These are phyloP conservation scores for Dichotomopilus funicola DNA, from an alignment of 2,329 filamentous ascomycete genomes.

Conservation along the genomic window DNA sequence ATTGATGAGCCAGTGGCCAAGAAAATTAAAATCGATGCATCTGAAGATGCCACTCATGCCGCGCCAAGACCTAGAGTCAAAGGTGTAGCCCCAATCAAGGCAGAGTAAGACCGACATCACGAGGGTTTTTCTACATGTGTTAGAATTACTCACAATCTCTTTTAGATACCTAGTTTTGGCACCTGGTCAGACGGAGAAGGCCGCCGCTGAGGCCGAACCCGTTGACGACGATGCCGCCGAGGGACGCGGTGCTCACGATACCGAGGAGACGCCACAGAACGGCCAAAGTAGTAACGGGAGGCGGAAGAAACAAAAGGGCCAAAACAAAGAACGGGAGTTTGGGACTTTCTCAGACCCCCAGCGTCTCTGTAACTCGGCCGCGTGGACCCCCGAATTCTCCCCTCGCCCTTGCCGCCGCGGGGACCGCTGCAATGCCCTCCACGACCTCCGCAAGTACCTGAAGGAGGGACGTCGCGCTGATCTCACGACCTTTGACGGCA, in stretches of 20 bases:
- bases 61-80: conserved; percentile 33
- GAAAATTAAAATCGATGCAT: conserved; percentile 48
- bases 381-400: conserved; percentile 71
- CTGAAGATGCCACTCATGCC: conserved; percentile 13
- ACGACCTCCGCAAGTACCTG: conserved; percentile 81
- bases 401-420: conserved; percentile 71
- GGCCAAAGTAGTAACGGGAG: conserved; percentile 28
- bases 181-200: conserved; percentile 23
- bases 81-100: conserved; percentile 65
- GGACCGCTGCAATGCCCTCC: conserved; percentile 72
- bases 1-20: conserved; percentile 39
- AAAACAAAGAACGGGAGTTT: conserved; percentile 79
- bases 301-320: conserved; percentile 52
- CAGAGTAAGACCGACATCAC: conserved; percentile 41
- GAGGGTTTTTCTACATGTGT: neutral
- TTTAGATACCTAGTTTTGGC: conserved; percentile 38
- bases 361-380: conserved; percentile 69
- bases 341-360: conserved; percentile 72
- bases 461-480: conserved; percentile 75
- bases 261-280: conserved; percentile 23
- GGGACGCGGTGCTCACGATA: conserved; percentile 29
- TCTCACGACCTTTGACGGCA: conserved; percentile 65
- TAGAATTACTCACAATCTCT: conserved; percentile 2
- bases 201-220: conserved; percentile 21
- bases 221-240: conserved; percentile 46